Evolutionary conservation across 179 eudicot genomes (phyloP), one percentile per base, ranked within the genome.

Genomic region (Patellifolia procumbens): DNA sequence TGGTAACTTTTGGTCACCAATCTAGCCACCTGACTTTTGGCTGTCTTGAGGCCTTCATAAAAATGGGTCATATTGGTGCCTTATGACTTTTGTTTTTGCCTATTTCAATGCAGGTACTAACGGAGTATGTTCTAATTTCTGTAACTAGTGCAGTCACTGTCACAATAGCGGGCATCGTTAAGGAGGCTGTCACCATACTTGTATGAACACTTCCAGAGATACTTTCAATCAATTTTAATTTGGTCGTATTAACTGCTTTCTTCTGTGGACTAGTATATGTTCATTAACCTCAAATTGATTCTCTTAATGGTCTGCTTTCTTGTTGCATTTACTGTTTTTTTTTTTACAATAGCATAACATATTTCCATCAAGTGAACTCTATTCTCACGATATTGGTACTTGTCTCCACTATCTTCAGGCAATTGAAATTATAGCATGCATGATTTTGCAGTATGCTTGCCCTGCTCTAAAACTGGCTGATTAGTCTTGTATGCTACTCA

Each of bases 71-170:
- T 59, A 22, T 74, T 46, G 52, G 24, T 51, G 6, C 51, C 48
- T 56, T 74, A 62, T 78, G 7, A 78, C 68, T 68, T n/a, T n/a
- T 59, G 39, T 37, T 62, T 45, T 83, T 69, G 45, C 32, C 71
- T 64, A 15, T n/a, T n/a, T n/a, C n/a, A n/a, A n/a, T n/a, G 81
- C 88, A 92, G 96, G 99, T 95, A 42, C 81, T 95, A 75, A 93
- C 97, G 35, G 99, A 95, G 81, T 95, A 84, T 78, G 86, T 95
- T 68, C 92, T 95, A 70, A 88, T 93, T 70, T 91, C 97, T 43
- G 90, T 91, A 61, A 95, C 99, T 26, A 95, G 99, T 89, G 99
- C 99, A 48, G 93, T 95, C 68, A 95, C 99, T 29, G 97, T 95
- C 75, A 95, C 98, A 43, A 90, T 95, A 70, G 99, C 96, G 0